Conservation (phyloP, 2,329 filamentous ascomycete genomes). For the Botryotinia globosa region DNA sequence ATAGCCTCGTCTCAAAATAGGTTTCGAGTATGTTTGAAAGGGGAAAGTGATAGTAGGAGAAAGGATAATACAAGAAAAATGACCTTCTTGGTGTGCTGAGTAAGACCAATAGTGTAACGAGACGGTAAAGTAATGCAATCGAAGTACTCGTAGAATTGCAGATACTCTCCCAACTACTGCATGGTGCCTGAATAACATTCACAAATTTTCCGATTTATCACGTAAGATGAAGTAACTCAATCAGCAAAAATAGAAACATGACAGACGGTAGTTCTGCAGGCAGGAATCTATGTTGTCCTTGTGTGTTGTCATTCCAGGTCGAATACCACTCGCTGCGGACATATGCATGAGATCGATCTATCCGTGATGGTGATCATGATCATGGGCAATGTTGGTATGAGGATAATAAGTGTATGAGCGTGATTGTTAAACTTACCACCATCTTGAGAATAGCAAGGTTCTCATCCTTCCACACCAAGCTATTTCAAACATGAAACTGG, state of each 20-base stretch:
- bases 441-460: constrained; percentile 2
- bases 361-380: constrained; percentile 2
- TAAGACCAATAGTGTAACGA: constrained; percentile 17
- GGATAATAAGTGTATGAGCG: not conserved
- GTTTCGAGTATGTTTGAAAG: constrained; percentile 17
- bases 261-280: constrained; percentile 13
- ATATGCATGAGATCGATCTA: constrained; percentile 21
- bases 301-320: not conserved
- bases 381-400: constrained; percentile 7
- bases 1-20: constrained; percentile 27
- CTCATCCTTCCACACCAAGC: not conserved
- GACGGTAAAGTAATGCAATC: constrained; percentile 5
- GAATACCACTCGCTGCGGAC: constrained; percentile 7
- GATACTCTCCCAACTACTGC: constrained; percentile 11
- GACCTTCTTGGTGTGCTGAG: constrained; percentile 14
- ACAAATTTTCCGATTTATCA: constrained; percentile 14
- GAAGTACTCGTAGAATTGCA: not conserved
- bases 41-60: not conserved
- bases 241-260: constrained; percentile 21
- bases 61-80: not conserved
- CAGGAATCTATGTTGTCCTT: constrained; percentile 14
- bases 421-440: not conserved
- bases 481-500: constrained; percentile 9
- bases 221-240: constrained; percentile 16
- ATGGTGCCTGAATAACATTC: constrained; percentile 17